These are phyloP conservation scores for Rubus idaeus DNA, from an alignment of 306 rosid species.

Conservation along the genomic window DNA sequence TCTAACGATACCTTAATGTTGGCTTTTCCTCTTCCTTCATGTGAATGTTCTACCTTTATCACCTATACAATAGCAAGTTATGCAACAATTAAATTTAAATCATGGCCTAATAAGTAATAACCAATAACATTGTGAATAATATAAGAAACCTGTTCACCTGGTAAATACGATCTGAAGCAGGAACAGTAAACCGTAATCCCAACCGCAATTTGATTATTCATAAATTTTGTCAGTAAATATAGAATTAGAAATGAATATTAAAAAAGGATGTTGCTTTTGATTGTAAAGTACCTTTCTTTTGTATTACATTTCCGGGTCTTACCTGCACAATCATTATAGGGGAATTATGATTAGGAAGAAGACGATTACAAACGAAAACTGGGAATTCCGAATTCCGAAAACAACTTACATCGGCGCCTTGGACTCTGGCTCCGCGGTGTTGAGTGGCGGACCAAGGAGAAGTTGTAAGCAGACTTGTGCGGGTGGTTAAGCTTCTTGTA, in stretches of 20 bases:
- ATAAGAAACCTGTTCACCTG: slow-evolving; percentile 44
- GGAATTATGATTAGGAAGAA: background rate
- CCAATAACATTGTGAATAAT: background rate
- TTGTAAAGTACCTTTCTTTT: slow-evolving; percentile 59
- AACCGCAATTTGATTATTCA: background rate
- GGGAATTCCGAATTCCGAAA: too few species aligned
- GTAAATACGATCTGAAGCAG: slow-evolving; percentile 64
- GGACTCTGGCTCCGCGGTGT: slow-evolving; percentile 57
- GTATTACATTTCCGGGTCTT: slow-evolving; percentile 72
- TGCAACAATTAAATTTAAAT: background rate
- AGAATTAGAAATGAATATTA: background rate
- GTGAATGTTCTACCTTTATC: slow-evolving; percentile 82
- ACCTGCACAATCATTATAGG: slow-evolving; percentile 42
- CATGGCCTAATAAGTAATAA: background rate
- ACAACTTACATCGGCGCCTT: slow-evolving; percentile 64
- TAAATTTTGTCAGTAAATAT: slow-evolving; percentile 18
- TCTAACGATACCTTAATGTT: slow-evolving; percentile 59
- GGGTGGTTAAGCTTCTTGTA: slow-evolving; percentile 30
- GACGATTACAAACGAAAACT: too few species aligned
- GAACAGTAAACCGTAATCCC: background rate
- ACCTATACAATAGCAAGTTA: slow-evolving; percentile 46
- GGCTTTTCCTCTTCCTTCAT: slow-evolving; percentile 99
- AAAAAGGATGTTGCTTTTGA: background rate
- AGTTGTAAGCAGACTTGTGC: too few species aligned
- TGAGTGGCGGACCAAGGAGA: slow-evolving; percentile 66